Conservation (phyloP, 164 flowering plant genomes). For the grape (Vitis vinifera) region ASM3070453v1 NC_081818.1:1193001-1193500, state of each 20-base stretch:
- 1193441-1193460: conserved; percentile 94
- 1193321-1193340: conserved; percentile 77
- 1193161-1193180: conserved; percentile 82
- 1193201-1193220: too few relatives aligned
- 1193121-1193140: conserved; percentile 65
- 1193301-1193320: conserved; percentile 92
- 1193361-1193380: conserved; percentile 62
- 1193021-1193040: not conserved
- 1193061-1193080: conserved; percentile 12
- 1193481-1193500: conserved; percentile 95
- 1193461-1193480: conserved; percentile 98
- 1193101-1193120: conserved; percentile 68
- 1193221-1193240: too few relatives aligned
- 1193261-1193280: too few relatives aligned
- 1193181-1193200: conserved; percentile 4
- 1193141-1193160: conserved; percentile 79
- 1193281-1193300: conserved; percentile 55
- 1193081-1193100: conserved; percentile 93
- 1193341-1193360: conserved; percentile 64
- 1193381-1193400: conserved; percentile 93
- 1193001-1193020: too few relatives aligned
- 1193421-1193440: conserved; percentile 72
- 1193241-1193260: too few relatives aligned
- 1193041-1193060: conserved; percentile 5
- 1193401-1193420: conserved; percentile 94